phyloP scores from a whole-genome alignment of 176 grass and related monocot species.

The Paspalum notatum region DNA sequence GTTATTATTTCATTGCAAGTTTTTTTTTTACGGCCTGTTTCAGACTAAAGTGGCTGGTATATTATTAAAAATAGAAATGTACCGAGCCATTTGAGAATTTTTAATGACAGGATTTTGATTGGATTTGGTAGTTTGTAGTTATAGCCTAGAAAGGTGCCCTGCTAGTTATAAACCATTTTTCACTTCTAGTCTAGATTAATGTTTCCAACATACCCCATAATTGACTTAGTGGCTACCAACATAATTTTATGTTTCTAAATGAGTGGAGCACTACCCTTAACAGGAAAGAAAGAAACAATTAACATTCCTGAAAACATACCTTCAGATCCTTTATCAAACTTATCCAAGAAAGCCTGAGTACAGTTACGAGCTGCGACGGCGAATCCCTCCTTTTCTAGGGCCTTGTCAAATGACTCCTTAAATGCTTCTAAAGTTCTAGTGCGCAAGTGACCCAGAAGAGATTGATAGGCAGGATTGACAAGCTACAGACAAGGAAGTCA shows the following conservation, averaged over 20 bases:
- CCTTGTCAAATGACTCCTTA: conserved; percentile 82
- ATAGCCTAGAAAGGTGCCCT: neutral
- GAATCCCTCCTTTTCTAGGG: conserved; percentile 78
- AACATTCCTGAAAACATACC: conserved; percentile 56
- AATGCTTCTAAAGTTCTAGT: conserved; percentile 77
- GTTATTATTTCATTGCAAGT: conserved; percentile 17
- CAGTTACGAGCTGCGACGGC: conserved; percentile 66
- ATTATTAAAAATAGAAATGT: conserved; percentile 26
- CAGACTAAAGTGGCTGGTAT: neutral
- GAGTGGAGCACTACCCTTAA: conserved; percentile 9
- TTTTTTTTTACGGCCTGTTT: neutral
- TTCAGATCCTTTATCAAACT: conserved; percentile 89
- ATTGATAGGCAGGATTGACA: conserved; percentile 90
- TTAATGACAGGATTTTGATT: conserved; percentile 10
- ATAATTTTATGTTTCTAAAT: conserved; percentile 6
- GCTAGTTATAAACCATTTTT: neutral
- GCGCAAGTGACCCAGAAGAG: conserved; percentile 80
- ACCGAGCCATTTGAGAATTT: neutral
- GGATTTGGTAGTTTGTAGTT: neutral
- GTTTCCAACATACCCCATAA: neutral
- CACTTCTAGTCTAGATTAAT: conserved; percentile 16
- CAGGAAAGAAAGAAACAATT: conserved; percentile 12
- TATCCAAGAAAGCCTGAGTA: conserved; percentile 64
- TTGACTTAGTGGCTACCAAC: neutral
- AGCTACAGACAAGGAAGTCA: conserved; percentile 59